Conservation (phyloP, 306 rosid genomes). For the Phaseolus lunatus region DNA sequence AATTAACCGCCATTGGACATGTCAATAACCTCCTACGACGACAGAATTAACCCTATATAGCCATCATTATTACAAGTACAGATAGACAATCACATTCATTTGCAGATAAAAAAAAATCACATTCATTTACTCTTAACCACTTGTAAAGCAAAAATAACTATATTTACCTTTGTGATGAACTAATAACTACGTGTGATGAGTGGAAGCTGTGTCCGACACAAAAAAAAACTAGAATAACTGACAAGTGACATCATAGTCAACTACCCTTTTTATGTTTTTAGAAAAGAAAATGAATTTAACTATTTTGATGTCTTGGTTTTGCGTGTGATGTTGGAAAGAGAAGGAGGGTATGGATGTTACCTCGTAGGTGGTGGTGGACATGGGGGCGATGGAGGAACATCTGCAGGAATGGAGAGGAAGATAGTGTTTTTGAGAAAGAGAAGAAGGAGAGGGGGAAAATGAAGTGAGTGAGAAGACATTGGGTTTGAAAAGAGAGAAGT, state of each 20-base stretch:
- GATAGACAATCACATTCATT: not conserved
- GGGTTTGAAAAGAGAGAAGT: constrained; percentile 45
- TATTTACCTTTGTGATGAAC: too few species aligned
- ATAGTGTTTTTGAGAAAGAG: constrained; percentile 10
- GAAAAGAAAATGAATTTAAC: not conserved
- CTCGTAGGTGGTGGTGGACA: constrained; percentile 68
- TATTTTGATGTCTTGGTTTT: not conserved
- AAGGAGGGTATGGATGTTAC: constrained; percentile 42
- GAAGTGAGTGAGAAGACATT: constrained; percentile 21
- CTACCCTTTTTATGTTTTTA: not conserved
- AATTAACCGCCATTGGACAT: not conserved
- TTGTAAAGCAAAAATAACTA: too few species aligned
- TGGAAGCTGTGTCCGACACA: not conserved
- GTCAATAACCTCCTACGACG: not conserved
- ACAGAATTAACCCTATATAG: not conserved
- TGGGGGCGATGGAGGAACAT: constrained; percentile 63
- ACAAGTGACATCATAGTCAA: not conserved
- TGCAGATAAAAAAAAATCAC: too few species aligned
- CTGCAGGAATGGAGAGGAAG: constrained; percentile 51
- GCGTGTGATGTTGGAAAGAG: constrained; percentile 18
- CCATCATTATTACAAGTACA: too few species aligned
- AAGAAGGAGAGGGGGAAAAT: not conserved
- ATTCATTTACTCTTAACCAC: not conserved
- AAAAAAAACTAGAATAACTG: not conserved
- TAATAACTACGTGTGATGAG: not conserved